phyloP scores from a whole-genome alignment of 768 basidiomycete species.

The Mycena belliarum region DNA sequence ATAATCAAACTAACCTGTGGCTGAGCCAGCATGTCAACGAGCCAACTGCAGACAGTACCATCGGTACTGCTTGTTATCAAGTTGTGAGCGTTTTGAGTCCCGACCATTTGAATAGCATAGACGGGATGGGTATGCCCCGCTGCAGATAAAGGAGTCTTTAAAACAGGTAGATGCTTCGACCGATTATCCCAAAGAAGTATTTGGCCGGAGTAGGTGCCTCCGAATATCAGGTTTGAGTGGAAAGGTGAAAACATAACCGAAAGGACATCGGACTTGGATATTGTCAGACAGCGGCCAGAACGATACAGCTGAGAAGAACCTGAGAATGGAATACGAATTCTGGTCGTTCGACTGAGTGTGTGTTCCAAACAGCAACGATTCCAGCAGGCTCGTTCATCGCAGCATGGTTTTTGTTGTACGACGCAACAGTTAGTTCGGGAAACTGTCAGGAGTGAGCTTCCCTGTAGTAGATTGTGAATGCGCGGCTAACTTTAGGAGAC shows the following conservation, averaged over 20 bases:
- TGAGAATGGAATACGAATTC: slow-evolving; percentile 99
- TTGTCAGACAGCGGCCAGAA: slow-evolving; percentile 14
- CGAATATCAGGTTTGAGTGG: slow-evolving; percentile 95
- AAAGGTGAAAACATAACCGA: slow-evolving; percentile 97
- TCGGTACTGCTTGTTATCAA: slow-evolving; percentile 96
- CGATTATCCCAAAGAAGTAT: slow-evolving; percentile 98
- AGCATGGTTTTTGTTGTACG: slow-evolving; percentile 96
- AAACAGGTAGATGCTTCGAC: slow-evolving; percentile 91
- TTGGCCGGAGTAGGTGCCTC: slow-evolving; percentile 99
- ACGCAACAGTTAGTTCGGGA: slow-evolving; percentile 91
- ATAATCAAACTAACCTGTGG: slow-evolving; percentile 67
- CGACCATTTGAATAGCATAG: slow-evolving; percentile 98
- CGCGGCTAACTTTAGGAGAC: slow-evolving; percentile 82
- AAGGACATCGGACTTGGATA: slow-evolving; percentile 87
- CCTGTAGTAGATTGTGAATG: background rate
- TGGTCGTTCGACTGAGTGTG: slow-evolving; percentile 91
- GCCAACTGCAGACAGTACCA: slow-evolving; percentile 95
- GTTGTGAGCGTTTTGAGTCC: slow-evolving; percentile 98
- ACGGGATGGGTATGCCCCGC: slow-evolving; percentile 98
- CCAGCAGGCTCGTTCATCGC: slow-evolving; percentile 96
- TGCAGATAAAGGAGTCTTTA: slow-evolving; percentile 95
- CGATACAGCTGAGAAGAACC: slow-evolving; percentile 42
- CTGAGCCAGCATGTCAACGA: slow-evolving; percentile 97
- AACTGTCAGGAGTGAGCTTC: slow-evolving; percentile 52
- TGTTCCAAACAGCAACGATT: slow-evolving; percentile 96